Conservation (phyloP, 2,329 filamentous ascomycete genomes). For the Aspergillus luchuensis region DNA sequence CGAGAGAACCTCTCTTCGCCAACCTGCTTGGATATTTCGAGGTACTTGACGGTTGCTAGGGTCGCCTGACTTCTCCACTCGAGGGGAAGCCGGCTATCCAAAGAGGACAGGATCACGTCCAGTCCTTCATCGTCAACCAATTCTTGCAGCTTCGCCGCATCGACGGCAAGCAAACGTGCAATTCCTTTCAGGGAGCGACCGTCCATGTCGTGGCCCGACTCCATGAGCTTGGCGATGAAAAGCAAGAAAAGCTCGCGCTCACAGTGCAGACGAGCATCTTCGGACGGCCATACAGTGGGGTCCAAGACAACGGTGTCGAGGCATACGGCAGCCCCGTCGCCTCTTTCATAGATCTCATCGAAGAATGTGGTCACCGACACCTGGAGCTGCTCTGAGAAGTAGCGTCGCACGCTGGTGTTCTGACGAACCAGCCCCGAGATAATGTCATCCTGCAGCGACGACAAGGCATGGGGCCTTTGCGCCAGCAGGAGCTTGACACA, state of each 20-base stretch:
- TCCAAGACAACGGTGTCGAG: conserved; percentile 51
- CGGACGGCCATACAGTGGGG: conserved; percentile 48
- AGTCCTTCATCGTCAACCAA: conserved; percentile 69
- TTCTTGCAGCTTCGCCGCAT: conserved; percentile 52
- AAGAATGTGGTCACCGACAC: conserved; percentile 51
- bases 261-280: conserved; percentile 46
- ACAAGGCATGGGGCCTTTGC: conserved; percentile 38
- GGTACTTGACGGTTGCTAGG: conserved; percentile 77
- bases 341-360: conserved; percentile 51
- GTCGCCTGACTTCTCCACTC: conserved; percentile 78
- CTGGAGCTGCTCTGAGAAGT: conserved; percentile 47
- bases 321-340: conserved; percentile 50
- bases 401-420: conserved; percentile 45
- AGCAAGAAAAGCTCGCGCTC: conserved; percentile 58
- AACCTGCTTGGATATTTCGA: conserved; percentile 72
- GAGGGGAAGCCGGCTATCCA: conserved; percentile 78
- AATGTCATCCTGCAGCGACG: conserved; percentile 48
- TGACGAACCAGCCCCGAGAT: conserved; percentile 50
- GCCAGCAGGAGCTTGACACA: conserved; percentile 47
- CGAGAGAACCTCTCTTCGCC: conserved; percentile 70
- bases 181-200: conserved; percentile 63
- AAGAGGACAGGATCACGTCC: conserved; percentile 80
- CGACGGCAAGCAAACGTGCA: conserved; percentile 59
- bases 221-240: conserved; percentile 85
- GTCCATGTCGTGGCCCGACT: conserved; percentile 76